A percentile compares a stretch with the other conserved stretches of the same genome.
Evolutionary conservation across 306 rosid species (phyloP).

Genomic region (Benincasa hispida): DNA sequence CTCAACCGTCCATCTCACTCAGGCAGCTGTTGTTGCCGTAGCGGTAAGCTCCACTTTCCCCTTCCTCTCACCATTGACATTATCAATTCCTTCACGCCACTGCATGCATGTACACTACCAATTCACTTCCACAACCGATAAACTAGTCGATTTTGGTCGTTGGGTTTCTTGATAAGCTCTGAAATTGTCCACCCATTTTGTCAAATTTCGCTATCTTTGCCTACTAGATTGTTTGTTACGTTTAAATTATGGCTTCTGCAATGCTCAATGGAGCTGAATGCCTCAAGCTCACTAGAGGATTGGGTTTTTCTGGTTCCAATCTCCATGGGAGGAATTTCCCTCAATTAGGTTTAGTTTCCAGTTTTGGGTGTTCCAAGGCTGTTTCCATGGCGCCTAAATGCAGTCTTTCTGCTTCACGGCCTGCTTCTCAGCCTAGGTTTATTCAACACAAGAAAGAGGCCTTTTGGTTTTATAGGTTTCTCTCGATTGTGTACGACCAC

Average conservation of each 20-base stretch:
- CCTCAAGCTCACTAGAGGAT: constrained; percentile 28
- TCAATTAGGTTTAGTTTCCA: constrained; percentile 20
- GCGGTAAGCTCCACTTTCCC: background rate
- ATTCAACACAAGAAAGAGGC: constrained; percentile 92
- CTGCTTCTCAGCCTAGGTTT: constrained; percentile 81
- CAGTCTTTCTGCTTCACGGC: constrained; percentile 61
- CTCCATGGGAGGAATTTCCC: constrained; percentile 30
- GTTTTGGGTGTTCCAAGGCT: constrained; percentile 20
- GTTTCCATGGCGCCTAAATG: constrained; percentile 32
- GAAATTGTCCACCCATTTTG: background rate
- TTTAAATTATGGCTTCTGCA: constrained; percentile 45
- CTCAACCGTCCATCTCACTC: background rate
- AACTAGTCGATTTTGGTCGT: background rate
- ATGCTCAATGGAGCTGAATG: constrained; percentile 59
- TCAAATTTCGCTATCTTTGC: constrained; percentile 7
- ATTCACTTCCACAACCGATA: background rate
- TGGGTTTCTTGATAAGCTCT: constrained; percentile 6
- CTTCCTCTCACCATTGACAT: background rate
- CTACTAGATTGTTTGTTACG: background rate
- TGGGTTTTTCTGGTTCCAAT: constrained; percentile 36
- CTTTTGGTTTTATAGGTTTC: constrained; percentile 86
- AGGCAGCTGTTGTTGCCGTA: background rate
- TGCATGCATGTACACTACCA: background rate
- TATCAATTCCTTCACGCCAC: background rate
- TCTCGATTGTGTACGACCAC: constrained; percentile 83